These are phyloP conservation scores for Austroboletus niveus DNA, from an alignment of 1,284 basidiomycete species.

Conservation along the genomic window DNA sequence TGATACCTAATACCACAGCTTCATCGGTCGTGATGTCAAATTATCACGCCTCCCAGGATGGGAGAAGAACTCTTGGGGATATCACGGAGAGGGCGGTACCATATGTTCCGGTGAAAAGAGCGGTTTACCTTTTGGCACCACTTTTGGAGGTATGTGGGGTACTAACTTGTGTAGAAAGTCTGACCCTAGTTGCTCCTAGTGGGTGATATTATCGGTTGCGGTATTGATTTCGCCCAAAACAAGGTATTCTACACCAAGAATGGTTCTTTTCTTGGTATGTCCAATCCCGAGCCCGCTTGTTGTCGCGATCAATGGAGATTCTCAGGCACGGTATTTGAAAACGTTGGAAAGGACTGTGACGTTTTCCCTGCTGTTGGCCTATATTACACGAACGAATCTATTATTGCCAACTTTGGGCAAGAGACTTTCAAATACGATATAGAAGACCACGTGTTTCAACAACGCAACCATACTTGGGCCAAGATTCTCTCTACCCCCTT, in stretches of 20 bases:
- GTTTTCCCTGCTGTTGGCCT: slow-evolving; percentile 87
- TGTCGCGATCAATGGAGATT: slow-evolving; percentile 10
- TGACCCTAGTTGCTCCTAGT: slow-evolving; percentile 41
- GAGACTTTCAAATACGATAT: slow-evolving; percentile 87
- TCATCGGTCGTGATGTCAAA: slow-evolving; percentile 53
- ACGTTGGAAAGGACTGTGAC: slow-evolving; percentile 61
- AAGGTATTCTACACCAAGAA: slow-evolving; percentile 91
- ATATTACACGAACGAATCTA: slow-evolving; percentile 68
- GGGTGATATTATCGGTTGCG: slow-evolving; percentile 85
- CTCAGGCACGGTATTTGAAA: slow-evolving; percentile 67
- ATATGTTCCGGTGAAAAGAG: slow-evolving; percentile 73
- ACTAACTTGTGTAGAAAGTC: neutral
- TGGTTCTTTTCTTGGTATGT: slow-evolving; percentile 70
- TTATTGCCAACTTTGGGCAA: slow-evolving; percentile 85
- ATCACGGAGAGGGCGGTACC: slow-evolving; percentile 90
- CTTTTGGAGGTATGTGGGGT: slow-evolving; percentile 62
- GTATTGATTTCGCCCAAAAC: slow-evolving; percentile 80
- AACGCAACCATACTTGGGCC: slow-evolving; percentile 60
- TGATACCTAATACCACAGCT: slow-evolving; percentile 33
- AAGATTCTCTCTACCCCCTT: slow-evolving; percentile 58
- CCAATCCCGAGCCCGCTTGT: slow-evolving; percentile 1
- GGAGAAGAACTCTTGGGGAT: slow-evolving; percentile 90
- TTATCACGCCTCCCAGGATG: slow-evolving; percentile 83
- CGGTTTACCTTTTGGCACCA: slow-evolving; percentile 73
- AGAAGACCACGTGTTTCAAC: slow-evolving; percentile 71